Percentiles rank a stretch among this genome's conserved stretches.
These are phyloP conservation scores for Bullera alba DNA, from an alignment of 768 basidiomycete genomes.

Conservation along the genomic window DNA sequence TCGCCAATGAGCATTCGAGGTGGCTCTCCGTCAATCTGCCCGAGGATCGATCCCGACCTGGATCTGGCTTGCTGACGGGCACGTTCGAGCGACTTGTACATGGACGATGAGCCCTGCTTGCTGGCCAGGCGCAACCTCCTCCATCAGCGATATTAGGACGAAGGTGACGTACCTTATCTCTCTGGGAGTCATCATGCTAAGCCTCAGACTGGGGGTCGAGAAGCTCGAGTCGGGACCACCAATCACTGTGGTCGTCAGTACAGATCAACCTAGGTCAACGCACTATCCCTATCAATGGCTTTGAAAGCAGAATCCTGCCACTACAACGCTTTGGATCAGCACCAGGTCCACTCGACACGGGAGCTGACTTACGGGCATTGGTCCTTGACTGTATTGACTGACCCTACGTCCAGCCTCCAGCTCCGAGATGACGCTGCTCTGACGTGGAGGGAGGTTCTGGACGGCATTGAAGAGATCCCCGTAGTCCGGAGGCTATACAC, in stretches of 20 bases:
- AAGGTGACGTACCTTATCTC: conserved; percentile 28
- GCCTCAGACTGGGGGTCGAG: conserved; percentile 17
- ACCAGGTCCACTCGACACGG: not conserved
- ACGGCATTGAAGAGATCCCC: too few relatives aligned
- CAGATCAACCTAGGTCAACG: not conserved
- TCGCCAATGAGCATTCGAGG: conserved; percentile 11
- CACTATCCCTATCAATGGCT: too few relatives aligned
- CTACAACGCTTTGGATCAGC: not conserved
- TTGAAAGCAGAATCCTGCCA: not conserved
- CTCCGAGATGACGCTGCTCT: not conserved
- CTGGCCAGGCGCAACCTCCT: too few relatives aligned
- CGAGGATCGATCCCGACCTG: conserved; percentile 14
- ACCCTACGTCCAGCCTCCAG: not conserved
- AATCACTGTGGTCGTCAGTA: conserved; percentile 5
- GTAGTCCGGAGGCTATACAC: too few relatives aligned
- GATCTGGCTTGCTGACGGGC: conserved; percentile 1
- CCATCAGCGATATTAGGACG: too few relatives aligned
- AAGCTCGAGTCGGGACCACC: conserved; percentile 15
- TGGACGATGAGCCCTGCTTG: not conserved
- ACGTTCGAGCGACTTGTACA: too few relatives aligned
- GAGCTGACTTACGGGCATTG: not conserved
- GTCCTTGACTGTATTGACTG: not conserved
- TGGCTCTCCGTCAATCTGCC: conserved; percentile 2
- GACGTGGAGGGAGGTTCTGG: not conserved
- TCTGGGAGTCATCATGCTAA: conserved; percentile 38